Base-by-base conservation (phyloP, 2,329 filamentous ascomycete species). In the Helminthosporium solani region DNA sequence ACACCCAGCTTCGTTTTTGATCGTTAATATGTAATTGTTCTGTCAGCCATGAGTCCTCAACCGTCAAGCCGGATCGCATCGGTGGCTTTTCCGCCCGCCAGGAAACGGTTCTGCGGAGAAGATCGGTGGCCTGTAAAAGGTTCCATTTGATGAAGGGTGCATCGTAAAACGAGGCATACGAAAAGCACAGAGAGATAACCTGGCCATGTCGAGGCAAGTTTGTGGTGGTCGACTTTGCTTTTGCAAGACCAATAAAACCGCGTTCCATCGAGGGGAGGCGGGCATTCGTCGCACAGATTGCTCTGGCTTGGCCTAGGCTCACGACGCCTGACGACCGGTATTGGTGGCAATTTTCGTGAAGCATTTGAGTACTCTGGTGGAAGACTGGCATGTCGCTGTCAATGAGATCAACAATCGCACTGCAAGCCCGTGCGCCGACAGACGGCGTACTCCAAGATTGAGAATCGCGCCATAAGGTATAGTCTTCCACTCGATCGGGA, bases 371-470 rank as follows among this genome's bases (percentile, higher is more conserved):
- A 23, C 12, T n/a, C 12, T 31, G 28, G 14, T 12, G 28, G 28
- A 31, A 12, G 14, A 14, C 41, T 46, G 48, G 53, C 44, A 50
- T 45, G 52, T 53, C 40, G 47, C 51, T 20, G 49, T 49, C 52
- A 46, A 54, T 57, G 48, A 40, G 61, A 66, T 67, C 57, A 52
- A 59, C 54, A 57, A 62, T 64, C 57, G 54, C 56, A 56, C 56
- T 54, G 54, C 48, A 50, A 33, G 52, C 54, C 47, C 51, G 52
- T 41, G 52, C 47, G 52, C 39, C 43, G 44, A 36, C 23, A 55
- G 57, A 54, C 49, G 46, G 40, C 45, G 53, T 51, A 49, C n/a
- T 56, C 42, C 50, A 50, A 51, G 41, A 44, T 43, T 42, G 37
- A 52, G 45, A 41, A 33, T 39, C 33, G 44, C 48, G 27, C 49